Evolutionary conservation across 768 basidiomycete genomes (phyloP), one percentile per base, ranked within the genome.

Genomic region (Lactarius pseudohatsudake): DNA sequence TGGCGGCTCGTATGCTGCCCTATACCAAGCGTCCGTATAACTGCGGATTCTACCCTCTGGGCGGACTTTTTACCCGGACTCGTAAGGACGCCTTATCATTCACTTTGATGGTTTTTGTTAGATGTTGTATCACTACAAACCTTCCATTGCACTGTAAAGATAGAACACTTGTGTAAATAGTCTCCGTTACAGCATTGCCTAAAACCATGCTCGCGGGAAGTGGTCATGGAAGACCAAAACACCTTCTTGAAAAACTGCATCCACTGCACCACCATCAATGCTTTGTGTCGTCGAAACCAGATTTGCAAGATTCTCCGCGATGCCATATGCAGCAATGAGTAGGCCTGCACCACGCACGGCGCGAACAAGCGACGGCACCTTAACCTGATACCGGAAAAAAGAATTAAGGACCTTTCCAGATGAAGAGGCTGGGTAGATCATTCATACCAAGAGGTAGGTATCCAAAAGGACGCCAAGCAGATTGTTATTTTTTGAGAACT

Each of bases 401-500:
- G 28, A 32, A 59, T 50, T 6, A 53, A 59, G 18, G 50, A n/a
- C 50, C 50, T 16, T 36, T 38, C 36, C 36, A 16, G 60, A 54
- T 59, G n/a, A 61, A 65, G 26, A 65, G 26, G 78, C 13, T 26
- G 1, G 2, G 22, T 53, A 6, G 26, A 28, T 26, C 13, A 26
- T 53, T 15, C 87, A 76, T 74, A 97, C 96, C 79, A 98, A 78
- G 65, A 98, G 81, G 43, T 88, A 85, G 13, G 91, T 90, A 75
- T 97, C 92, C 59, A 97, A 83, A 73, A 96, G 88, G 55, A 99
- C 81, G 64, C 97, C 97, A 64, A 99, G 79, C 26, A 99, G 79
- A 76, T 99, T 98, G 77, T 98, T 98, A 56, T 83, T 81, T 72
- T 90, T 92, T 26, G 95, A 91, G 73, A 98, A 97, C 72, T 96